These are phyloP conservation scores for Adansonia digitata DNA, from an alignment of 345 rosid genomes.

Conservation along the genomic window DNA sequence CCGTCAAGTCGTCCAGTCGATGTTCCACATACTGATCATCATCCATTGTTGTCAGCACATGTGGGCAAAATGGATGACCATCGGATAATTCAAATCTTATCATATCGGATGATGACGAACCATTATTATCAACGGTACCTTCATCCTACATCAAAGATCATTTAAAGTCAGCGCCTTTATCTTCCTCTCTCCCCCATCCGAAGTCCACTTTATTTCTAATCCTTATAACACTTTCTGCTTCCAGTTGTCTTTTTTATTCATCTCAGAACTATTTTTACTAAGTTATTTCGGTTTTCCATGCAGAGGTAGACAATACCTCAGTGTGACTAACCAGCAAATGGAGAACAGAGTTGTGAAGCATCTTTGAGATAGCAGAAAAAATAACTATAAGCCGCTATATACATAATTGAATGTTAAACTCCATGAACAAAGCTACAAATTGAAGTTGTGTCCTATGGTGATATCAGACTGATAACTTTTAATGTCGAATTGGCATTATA, in stretches of 20 bases:
- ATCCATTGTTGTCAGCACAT: conserved; percentile 46
- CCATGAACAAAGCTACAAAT: background rate
- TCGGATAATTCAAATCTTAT: conserved; percentile 73
- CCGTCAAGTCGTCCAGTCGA: conserved; percentile 66
- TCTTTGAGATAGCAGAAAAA: background rate
- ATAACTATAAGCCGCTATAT: background rate
- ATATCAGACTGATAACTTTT: background rate
- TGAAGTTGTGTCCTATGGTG: background rate
- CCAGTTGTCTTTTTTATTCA: no score
- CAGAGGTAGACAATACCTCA: background rate
- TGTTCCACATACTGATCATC: conserved; percentile 80
- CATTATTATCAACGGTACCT: conserved; percentile 28
- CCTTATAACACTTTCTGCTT: background rate
- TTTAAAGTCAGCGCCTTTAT: background rate
- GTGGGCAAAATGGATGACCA: conserved; percentile 56
- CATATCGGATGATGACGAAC: conserved; percentile 71
- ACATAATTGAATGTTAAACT: background rate
- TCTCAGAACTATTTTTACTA: no score
- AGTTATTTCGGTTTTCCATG: background rate
- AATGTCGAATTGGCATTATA: background rate
- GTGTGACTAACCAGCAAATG: background rate
- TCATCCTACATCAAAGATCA: conserved; percentile 43
- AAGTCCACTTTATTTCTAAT: background rate
- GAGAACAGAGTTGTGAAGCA: background rate
- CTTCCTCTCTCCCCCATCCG: conserved; percentile 11